Evolutionary conservation across 495 filamentous ascomycete genomes (phyloP).

Genomic region (Pyronema omphalodes): DNA sequence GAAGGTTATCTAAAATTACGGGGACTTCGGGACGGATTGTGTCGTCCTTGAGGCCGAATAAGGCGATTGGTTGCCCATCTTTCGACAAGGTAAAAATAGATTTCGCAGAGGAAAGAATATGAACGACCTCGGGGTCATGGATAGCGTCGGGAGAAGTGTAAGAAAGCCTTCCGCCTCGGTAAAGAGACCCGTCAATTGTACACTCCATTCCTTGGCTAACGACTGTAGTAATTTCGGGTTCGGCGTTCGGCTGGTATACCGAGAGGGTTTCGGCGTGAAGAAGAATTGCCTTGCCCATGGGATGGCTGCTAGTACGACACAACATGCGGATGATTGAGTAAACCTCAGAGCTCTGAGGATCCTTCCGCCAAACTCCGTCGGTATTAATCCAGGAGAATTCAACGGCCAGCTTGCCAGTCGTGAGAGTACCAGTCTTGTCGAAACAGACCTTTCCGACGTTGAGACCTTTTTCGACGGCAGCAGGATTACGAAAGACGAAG

Average conservation of each 20-base stretch:
- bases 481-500: slow-evolving; percentile 49
- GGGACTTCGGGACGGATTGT: slow-evolving; percentile 38
- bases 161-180: slow-evolving; percentile 44
- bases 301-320: slow-evolving; percentile 40
- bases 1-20: slow-evolving; percentile 32
- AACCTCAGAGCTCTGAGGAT: slow-evolving; percentile 14
- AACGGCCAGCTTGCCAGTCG: slow-evolving; percentile 40
- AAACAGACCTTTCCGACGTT: slow-evolving; percentile 55
- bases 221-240: slow-evolving; percentile 25
- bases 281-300: slow-evolving; percentile 45
- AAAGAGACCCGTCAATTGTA: slow-evolving; percentile 17
- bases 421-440: slow-evolving; percentile 71
- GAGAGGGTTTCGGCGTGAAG: slow-evolving; percentile 27
- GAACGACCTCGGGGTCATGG: slow-evolving; percentile 27
- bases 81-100: slow-evolving; percentile 48
- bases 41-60: slow-evolving; percentile 41
- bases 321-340: slow-evolving; percentile 28
- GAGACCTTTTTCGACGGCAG: slow-evolving; percentile 42
- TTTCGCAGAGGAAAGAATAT: slow-evolving; percentile 30
- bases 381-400: slow-evolving; percentile 24
- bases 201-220: slow-evolving; percentile 36
- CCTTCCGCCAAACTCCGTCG: slow-evolving; percentile 9
- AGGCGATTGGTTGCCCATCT: slow-evolving; percentile 31
- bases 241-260: background rate
- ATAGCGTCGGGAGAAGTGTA: slow-evolving; percentile 30